These are phyloP conservation scores for Hypoxylon sp. DNA, from an alignment of 2,329 filamentous ascomycete species.

Conservation along the genomic window DNA sequence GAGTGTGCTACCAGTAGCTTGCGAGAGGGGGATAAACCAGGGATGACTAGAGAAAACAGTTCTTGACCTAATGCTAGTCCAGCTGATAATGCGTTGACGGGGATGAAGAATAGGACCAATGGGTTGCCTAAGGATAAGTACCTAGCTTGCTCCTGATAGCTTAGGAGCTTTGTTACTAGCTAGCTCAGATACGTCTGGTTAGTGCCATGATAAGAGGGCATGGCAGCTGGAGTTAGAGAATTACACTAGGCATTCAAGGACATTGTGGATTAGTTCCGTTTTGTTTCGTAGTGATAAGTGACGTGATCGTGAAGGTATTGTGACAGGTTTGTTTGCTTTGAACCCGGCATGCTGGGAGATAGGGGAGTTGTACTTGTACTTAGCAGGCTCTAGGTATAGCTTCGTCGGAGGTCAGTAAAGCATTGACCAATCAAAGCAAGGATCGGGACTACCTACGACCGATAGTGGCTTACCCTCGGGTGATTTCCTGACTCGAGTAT, in stretches of 20 bases:
- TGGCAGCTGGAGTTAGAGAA: background rate
- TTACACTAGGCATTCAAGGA: background rate
- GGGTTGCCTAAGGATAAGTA: conserved; percentile 6
- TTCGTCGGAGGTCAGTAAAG: background rate
- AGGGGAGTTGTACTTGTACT: background rate
- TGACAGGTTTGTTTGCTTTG: background rate
- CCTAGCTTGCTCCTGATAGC: conserved; percentile 5
- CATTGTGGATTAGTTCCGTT: background rate
- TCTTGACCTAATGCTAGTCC: background rate
- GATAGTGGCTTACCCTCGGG: conserved; percentile 14
- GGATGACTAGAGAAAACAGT: background rate
- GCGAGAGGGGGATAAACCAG: background rate
- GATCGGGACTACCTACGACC: background rate
- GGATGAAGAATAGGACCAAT: conserved; percentile 5
- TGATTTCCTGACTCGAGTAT: conserved; percentile 36
- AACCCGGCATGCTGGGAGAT: conserved; percentile 1
- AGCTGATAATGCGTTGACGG: conserved; percentile 3
- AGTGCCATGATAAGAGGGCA: conserved; percentile 4
- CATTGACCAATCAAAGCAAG: conserved; percentile 20
- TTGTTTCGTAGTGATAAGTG: background rate
- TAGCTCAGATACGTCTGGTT: conserved; percentile 16
- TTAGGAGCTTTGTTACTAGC: conserved; percentile 14
- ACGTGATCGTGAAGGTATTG: background rate
- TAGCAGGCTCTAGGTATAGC: background rate
- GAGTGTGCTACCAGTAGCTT: conserved; percentile 13